Conservation (phyloP, 1,284 basidiomycete genomes). For the Chalciporus piperatoides region DNA sequence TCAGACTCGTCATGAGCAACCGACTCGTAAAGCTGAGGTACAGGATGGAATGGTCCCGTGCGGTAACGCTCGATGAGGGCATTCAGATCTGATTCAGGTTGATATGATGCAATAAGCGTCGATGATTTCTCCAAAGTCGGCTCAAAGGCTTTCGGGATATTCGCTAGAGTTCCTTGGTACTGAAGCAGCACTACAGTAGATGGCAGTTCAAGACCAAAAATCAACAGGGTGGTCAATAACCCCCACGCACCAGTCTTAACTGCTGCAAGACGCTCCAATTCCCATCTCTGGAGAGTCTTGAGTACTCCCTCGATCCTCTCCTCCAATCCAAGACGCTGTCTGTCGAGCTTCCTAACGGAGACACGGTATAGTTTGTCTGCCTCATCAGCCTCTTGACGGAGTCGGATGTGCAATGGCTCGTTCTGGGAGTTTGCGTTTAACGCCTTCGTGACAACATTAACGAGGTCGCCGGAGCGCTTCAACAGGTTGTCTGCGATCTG, state of each 20-base stretch:
- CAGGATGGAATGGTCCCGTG: conserved; percentile 85
- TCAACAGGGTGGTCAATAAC: neutral
- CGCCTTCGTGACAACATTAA: conserved; percentile 71
- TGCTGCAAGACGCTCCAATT: conserved; percentile 75
- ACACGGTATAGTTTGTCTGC: conserved; percentile 76
- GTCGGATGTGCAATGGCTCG: conserved; percentile 66
- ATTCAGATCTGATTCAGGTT: conserved; percentile 79
- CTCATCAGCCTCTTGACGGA: conserved; percentile 72
- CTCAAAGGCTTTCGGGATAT: conserved; percentile 63
- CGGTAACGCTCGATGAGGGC: conserved; percentile 86
- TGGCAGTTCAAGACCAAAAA: conserved; percentile 1
- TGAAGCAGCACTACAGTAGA: conserved; percentile 65
- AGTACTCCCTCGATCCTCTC: conserved; percentile 81
- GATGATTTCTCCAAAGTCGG: conserved; percentile 65
- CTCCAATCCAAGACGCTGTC: conserved; percentile 77
- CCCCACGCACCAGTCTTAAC: conserved; percentile 70
- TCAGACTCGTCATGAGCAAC: conserved; percentile 76
- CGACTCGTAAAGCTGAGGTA: conserved; percentile 80
- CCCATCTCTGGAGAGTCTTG: conserved; percentile 80
- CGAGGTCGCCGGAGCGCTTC: conserved; percentile 64
- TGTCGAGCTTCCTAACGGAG: conserved; percentile 72
- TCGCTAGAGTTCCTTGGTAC: conserved; percentile 74
- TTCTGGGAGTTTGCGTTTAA: conserved; percentile 47
- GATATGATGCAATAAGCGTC: conserved; percentile 75
- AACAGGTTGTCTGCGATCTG: conserved; percentile 56